These are phyloP conservation scores for Dactylonectria estremocensis DNA, from an alignment of 2,329 filamentous ascomycete genomes.

Conservation along the genomic window DNA sequence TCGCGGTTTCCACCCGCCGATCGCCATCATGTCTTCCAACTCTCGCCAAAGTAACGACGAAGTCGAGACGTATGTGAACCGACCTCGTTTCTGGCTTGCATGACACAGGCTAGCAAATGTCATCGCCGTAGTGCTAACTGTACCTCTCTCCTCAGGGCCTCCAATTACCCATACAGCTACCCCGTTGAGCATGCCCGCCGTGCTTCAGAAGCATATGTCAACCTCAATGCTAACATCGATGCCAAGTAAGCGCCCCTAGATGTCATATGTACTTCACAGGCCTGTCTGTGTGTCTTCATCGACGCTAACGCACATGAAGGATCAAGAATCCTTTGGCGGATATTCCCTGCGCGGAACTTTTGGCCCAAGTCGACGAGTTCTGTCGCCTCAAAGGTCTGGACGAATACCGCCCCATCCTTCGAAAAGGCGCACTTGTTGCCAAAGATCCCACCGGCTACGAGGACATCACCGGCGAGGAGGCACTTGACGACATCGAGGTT, in stretches of 20 bases:
- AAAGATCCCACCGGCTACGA: slow-evolving; percentile 77
- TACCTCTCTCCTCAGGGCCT: slow-evolving; percentile 40
- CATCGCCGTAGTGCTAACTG: slow-evolving; percentile 35
- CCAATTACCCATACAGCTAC: slow-evolving; percentile 49
- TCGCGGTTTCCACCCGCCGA: background rate
- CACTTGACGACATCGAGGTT: slow-evolving; percentile 73
- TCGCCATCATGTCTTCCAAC: slow-evolving; percentile 27
- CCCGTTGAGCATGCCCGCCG: slow-evolving; percentile 56
- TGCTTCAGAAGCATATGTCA: slow-evolving; percentile 53
- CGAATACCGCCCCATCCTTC: slow-evolving; percentile 71
- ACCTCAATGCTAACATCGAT: slow-evolving; percentile 63
- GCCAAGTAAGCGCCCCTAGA: slow-evolving; percentile 57
- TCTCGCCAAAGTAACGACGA: slow-evolving; percentile 46
- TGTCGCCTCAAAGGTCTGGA: slow-evolving; percentile 71
- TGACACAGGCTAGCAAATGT: background rate
- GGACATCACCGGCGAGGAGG: slow-evolving; percentile 68
- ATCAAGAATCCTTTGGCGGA: slow-evolving; percentile 67
- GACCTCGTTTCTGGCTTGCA: background rate
- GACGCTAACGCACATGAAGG: slow-evolving; percentile 46
- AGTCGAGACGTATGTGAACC: slow-evolving; percentile 45
- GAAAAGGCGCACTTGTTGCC: slow-evolving; percentile 81
- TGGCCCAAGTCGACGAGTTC: slow-evolving; percentile 73
- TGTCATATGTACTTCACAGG: background rate
- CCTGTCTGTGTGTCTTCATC: background rate
- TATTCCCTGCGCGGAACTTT: slow-evolving; percentile 65